A percentile compares a stretch with the other conserved stretches of the same genome.
phyloP scores from a whole-genome alignment of 2,329 filamentous ascomycete genomes.

The Cladophialophora bantiana region DNA sequence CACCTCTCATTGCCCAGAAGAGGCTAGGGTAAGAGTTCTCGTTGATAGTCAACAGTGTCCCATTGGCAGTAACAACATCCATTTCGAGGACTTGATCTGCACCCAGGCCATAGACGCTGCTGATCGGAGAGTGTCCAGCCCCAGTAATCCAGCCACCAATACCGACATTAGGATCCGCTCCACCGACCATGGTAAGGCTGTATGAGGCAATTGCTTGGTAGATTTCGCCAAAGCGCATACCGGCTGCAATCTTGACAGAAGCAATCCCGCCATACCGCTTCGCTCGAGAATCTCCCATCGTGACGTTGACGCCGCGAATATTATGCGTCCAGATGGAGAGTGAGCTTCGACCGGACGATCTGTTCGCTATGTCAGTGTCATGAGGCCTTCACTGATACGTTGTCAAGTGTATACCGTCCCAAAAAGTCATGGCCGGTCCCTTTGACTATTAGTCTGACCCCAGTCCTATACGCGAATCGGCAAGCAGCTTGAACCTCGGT shows the following conservation, averaged over 20 bases:
- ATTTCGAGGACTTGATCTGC: conserved; percentile 59
- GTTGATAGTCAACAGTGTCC: conserved; percentile 54
- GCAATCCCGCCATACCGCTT: conserved; percentile 32
- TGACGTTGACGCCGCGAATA: conserved; percentile 28
- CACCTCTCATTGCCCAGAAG: conserved; percentile 60
- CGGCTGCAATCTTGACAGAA: conserved; percentile 63
- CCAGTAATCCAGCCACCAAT: conserved; percentile 57
- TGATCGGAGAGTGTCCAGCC: conserved; percentile 63
- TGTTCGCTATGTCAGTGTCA: conserved; percentile 46
- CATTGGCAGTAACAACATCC: conserved; percentile 58
- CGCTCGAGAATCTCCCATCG: conserved; percentile 23
- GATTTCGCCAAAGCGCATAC: conserved; percentile 61
- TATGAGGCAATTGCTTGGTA: conserved; percentile 58
- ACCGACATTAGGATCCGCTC: conserved; percentile 63
- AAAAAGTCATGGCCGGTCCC: conserved; percentile 64
- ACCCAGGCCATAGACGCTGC: conserved; percentile 58
- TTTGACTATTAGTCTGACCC: conserved; percentile 56
- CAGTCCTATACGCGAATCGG: conserved; percentile 46
- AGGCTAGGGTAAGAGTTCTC: conserved; percentile 54
- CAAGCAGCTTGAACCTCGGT: conserved; percentile 49
- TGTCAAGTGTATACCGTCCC: conserved; percentile 19
- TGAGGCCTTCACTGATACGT: background rate
- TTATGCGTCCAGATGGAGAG: conserved; percentile 49
- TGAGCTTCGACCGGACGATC: conserved; percentile 50
- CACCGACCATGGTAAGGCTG: conserved; percentile 60